Base-by-base conservation (phyloP, 1,139 yeast genomes). In the Kurtzmaniella quercitrusa region DNA sequence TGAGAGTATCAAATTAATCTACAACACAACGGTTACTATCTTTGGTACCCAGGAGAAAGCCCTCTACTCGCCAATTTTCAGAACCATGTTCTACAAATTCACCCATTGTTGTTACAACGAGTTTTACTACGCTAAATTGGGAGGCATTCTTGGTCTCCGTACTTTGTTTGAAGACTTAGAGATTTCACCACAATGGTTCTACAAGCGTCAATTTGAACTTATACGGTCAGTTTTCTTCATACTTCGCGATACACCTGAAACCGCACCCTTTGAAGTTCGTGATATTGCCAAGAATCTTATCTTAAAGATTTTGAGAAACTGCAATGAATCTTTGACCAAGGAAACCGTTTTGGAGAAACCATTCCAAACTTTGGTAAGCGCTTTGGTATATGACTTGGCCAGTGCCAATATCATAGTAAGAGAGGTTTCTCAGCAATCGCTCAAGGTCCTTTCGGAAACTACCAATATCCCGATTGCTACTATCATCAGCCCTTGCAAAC, bases 71-170 rank as follows among this genome's bases (percentile, higher is more conserved):
- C 89, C 95, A 2, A 74, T 88, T 38, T 77, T 89, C 52, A 77
- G 94, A 47, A 75, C 85, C 5, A 72, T 91, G 71, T 82, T 88
- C 52, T 84, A 88, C 44, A 82, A 84, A 45, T 84, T 93, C 52
- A 82, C 95, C 39, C 98, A 93, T 57, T 79, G 88, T 45, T 93
- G 98, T 61, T 93, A 87, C 59, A 94, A 87, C 49, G 96, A 88
- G 59, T 84, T 80, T 38, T 91, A 87, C 61, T 87, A 85, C 58
- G 75, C 83, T 33, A 93, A 94, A 53, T 74, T 88, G 17, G 98
- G 98, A 8, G 98, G 98, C 23, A 82, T 93, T 34, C 59, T 87
- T 17, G 98, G 98, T 22, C 69, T 94, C 42, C 75, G 80, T 50
- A 78, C 89, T 1, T 69, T 93, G 67, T 74, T 88, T 35, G 77